Evolutionary conservation across 306 rosid genomes (phyloP), one percentile per base, ranked within the genome.

Genomic region (Prunus kanzakura): DNA sequence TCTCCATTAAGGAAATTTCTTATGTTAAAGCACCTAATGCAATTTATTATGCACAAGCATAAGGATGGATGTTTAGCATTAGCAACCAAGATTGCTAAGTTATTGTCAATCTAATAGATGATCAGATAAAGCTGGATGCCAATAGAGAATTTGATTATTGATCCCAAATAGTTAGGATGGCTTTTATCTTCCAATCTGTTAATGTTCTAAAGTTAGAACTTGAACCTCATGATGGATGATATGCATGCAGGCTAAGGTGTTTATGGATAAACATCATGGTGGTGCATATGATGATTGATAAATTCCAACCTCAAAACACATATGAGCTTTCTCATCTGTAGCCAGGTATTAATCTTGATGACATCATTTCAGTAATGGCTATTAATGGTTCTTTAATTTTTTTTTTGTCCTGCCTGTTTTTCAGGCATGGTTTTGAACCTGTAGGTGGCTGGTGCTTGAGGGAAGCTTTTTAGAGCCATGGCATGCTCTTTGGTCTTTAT

Each of bases 261-360:
- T 80, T 15, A 19, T 57, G 74, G 66, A 75, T 79, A 82, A 47
- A 63, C 52, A 47, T 25, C 51, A 43, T 69, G 85, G 76, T 82
- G 77, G 76, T 82, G 77, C 73, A 22, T 67, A 71, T 74, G 67
- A 64, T 68, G 74, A 81, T 73, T 54, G 23, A 63, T 75, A 76
- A 76, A 67, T 55, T 82, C 68, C 55, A 66, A 76, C 57, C 56
- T 69, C 74, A 69, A 66, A 58, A 35, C 64, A 30, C 54, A 60
- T 25, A 50, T 51, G 22, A 38, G 56, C 76, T 15, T 56, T 70
- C 60, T 75, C 78, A 67, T 68, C 51, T 75, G 75, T 61, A 60
- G 71, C 54, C 72, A 69, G 88, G 93, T 82, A 73, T 64, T 82
- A 32, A 80, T 64, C 68, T 72, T 29, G 27, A 29, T 76, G 73